Evolutionary conservation across 768 basidiomycete genomes (phyloP).

Genomic region (Phaeotremella fagi): DNA sequence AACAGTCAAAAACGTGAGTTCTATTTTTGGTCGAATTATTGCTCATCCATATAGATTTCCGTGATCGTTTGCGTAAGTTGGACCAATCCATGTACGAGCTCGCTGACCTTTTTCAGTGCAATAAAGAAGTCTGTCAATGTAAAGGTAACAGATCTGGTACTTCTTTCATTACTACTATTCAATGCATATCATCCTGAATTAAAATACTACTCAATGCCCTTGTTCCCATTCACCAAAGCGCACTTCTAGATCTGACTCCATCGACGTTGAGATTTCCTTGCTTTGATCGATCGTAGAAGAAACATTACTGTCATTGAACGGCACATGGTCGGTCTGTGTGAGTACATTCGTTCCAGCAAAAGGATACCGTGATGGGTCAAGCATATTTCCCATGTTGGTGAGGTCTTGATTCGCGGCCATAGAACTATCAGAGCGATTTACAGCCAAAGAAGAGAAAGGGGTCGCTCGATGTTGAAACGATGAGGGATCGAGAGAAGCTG

Average conservation of each 20-base stretch:
- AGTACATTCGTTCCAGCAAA: neutral
- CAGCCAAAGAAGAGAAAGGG: neutral
- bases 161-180: neutral
- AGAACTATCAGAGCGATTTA: neutral
- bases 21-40: neutral
- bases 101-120: conserved; percentile 21
- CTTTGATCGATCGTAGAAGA: too few relatives aligned
- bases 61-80: conserved; percentile 37
- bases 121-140: conserved; percentile 5
- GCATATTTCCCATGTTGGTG: neutral
- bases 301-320: too few relatives aligned
- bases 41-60: conserved; percentile 24
- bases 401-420: too few relatives aligned
- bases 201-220: neutral
- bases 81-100: neutral
- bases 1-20: conserved; percentile 70
- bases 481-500: conserved; percentile 14
- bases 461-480: conserved; percentile 5
- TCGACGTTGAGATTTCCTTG: too few relatives aligned
- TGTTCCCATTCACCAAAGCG: neutral
- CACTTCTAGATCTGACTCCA: neutral
- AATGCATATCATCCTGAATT: too few relatives aligned
- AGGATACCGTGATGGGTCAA: neutral
- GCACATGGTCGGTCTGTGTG: too few relatives aligned
- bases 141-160: too few relatives aligned